Conservation (phyloP, 2,329 filamentous ascomycete species). For the Colletotrichum siamense region DNA sequence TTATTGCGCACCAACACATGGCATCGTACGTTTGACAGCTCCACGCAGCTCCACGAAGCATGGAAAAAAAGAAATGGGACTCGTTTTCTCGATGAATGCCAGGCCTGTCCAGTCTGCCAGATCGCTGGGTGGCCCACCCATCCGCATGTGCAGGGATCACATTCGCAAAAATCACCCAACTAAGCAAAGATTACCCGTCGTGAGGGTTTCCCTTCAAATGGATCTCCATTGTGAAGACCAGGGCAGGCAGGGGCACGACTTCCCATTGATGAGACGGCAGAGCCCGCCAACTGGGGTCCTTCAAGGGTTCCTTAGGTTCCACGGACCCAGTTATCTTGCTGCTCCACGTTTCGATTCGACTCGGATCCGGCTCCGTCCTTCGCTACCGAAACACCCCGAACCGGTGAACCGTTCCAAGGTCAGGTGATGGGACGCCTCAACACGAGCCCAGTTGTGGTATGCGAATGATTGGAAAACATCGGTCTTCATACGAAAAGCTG, state of each 20-base stretch:
- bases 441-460: background rate
- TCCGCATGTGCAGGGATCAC: conserved; percentile 8
- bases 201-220: conserved; percentile 12
- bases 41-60: conserved; percentile 14
- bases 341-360: conserved; percentile 16
- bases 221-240: conserved; percentile 3
- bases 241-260: background rate
- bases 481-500: background rate
- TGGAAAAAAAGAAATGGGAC: conserved; percentile 14
- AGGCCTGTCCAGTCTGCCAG: conserved; percentile 20
- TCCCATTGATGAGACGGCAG: conserved; percentile 22
- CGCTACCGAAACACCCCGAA: conserved; percentile 15
- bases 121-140: conserved; percentile 18
- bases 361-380: conserved; percentile 14
- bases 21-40: conserved; percentile 20
- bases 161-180: conserved; percentile 22
- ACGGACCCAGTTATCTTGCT: conserved; percentile 1
- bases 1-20: conserved; percentile 13
- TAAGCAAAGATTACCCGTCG: conserved; percentile 19
- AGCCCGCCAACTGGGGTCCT: conserved; percentile 19
- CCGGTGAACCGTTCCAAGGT: background rate
- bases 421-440: background rate
- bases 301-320: conserved; percentile 4
- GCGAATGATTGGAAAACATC: background rate
- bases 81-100: conserved; percentile 18